Conservation (phyloP, 805 yeast genomes). For the Isabelozyma rhagii region DNA sequence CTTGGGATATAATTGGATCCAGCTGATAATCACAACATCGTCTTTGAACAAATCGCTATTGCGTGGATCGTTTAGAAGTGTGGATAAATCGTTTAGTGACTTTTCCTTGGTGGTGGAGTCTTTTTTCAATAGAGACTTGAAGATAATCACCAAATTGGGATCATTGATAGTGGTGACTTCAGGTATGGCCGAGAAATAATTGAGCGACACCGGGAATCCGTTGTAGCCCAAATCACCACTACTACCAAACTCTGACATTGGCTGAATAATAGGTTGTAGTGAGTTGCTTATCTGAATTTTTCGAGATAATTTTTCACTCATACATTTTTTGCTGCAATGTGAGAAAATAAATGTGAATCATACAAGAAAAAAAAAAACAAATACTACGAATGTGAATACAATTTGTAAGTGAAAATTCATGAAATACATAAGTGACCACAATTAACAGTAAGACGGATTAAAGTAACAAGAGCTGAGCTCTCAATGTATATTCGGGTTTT, state of each 20-base stretch:
- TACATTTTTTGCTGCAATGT: background rate
- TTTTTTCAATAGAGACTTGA: slow-evolving; percentile 73
- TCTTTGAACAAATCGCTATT: slow-evolving; percentile 27
- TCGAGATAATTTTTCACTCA: background rate
- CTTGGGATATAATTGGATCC: slow-evolving; percentile 83
- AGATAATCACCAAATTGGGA: slow-evolving; percentile 58
- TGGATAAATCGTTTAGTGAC: slow-evolving; percentile 53
- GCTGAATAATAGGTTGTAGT: background rate
- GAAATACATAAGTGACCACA: no score
- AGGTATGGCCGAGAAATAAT: slow-evolving; percentile 76
- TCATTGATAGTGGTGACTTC: slow-evolving; percentile 38
- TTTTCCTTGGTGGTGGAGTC: slow-evolving; percentile 85
- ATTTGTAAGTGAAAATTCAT: no score
- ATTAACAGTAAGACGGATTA: no score
- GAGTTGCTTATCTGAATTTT: background rate
- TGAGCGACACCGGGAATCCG: slow-evolving; percentile 57
- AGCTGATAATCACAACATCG: slow-evolving; percentile 54
- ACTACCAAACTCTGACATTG: background rate
- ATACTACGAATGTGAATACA: no score
- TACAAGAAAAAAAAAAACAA: background rate
- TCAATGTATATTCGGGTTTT: no score
- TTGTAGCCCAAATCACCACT: slow-evolving; percentile 27
- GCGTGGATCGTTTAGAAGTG: slow-evolving; percentile 28
- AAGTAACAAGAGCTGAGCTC: no score
- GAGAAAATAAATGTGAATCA: background rate